phyloP scores from a whole-genome alignment of 2,329 filamentous ascomycete genomes.

The Talaromyces islandicus region DNA sequence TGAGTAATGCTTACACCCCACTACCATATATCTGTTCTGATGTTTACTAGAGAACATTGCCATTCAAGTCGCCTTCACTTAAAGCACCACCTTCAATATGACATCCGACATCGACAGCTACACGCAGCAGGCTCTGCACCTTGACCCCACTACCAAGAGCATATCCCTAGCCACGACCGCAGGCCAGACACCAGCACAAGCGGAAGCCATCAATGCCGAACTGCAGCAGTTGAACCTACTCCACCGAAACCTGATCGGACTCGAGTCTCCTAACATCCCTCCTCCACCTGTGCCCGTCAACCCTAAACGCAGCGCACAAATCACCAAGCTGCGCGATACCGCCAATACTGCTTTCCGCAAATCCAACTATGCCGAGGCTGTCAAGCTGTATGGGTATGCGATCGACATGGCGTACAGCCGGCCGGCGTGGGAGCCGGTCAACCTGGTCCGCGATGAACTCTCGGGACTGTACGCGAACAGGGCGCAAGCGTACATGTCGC shows the following conservation, averaged over 20 bases:
- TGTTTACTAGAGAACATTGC: background rate
- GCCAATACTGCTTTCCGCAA: constrained; percentile 82
- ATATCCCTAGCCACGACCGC: constrained; percentile 50
- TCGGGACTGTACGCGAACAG: constrained; percentile 75
- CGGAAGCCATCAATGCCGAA: constrained; percentile 54
- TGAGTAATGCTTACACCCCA: background rate
- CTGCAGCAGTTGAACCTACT: constrained; percentile 71
- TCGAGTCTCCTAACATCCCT: constrained; percentile 62
- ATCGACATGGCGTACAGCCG: constrained; percentile 80
- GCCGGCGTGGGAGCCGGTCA: constrained; percentile 81
- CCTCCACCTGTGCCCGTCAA: constrained; percentile 87
- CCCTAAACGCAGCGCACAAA: constrained; percentile 81
- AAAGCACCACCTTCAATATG: background rate
- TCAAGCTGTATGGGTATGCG: constrained; percentile 76
- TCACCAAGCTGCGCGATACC: constrained; percentile 83
- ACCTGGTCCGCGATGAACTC: constrained; percentile 78
- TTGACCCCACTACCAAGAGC: constrained; percentile 77
- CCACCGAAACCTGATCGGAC: constrained; percentile 63
- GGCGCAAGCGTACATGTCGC: constrained; percentile 81
- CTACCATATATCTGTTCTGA: background rate
- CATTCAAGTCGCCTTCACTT: background rate
- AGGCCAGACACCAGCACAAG: constrained; percentile 36
- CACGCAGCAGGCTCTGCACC: constrained; percentile 70
- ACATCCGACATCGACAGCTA: constrained; percentile 45
- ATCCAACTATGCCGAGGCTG: constrained; percentile 65